Percentiles rank a stretch among this genome's conserved stretches.
Conservation (phyloP, 805 yeast species). For the Lipomyces sp. region DNA sequence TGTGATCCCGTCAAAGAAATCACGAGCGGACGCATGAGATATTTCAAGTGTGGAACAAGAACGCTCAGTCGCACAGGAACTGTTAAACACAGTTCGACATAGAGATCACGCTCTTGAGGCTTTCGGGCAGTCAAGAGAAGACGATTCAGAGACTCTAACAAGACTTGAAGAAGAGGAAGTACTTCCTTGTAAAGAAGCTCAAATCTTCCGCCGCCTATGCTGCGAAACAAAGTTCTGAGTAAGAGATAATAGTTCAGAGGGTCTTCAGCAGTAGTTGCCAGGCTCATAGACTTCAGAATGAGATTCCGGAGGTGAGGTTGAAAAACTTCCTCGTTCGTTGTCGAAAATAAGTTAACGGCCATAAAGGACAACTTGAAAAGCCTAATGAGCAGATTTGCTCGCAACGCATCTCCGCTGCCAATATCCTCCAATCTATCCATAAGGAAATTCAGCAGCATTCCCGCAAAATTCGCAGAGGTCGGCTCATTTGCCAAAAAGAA, state of each 20-base stretch:
- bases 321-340: constrained; percentile 77
- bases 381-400: constrained; percentile 76
- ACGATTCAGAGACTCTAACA: constrained; percentile 80
- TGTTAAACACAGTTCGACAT: constrained; percentile 90
- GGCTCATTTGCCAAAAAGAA: constrained; percentile 89
- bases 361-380: constrained; percentile 89
- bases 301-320: constrained; percentile 83
- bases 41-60: constrained; percentile 85
- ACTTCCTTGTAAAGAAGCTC: constrained; percentile 91
- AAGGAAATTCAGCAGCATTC: constrained; percentile 73
- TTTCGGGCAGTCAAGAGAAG: constrained; percentile 78
- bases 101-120: constrained; percentile 88
- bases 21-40: constrained; percentile 86
- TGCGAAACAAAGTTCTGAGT: constrained; percentile 83
- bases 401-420: constrained; percentile 74
- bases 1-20: constrained; percentile 85
- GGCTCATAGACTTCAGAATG: constrained; percentile 72
- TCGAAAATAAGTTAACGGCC: constrained; percentile 90
- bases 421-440: constrained; percentile 68
- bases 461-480: constrained; percentile 90
- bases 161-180: constrained; percentile 81
- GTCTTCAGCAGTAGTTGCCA: constrained; percentile 81
- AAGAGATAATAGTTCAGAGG: constrained; percentile 87
- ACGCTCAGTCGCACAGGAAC: constrained; percentile 95
- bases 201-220: constrained; percentile 95